Evolutionary conservation across 208 protist genomes (phyloP).

Genomic region (Kentomonas sorsogonicus): DNA sequence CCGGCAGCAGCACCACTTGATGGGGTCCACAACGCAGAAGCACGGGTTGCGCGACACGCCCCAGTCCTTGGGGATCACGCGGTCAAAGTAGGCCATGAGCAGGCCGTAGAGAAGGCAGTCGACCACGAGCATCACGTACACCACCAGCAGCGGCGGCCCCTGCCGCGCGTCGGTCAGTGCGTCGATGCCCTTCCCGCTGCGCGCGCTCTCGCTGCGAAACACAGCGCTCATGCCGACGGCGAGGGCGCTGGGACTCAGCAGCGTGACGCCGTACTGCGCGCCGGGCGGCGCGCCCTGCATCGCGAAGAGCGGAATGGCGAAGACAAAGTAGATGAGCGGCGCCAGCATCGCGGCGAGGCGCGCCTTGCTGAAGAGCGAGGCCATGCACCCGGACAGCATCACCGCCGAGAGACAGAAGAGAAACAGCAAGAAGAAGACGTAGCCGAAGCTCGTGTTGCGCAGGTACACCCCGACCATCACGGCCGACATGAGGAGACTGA

Average conservation of each 20-base stretch:
- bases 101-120: conserved; percentile 66
- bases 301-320: conserved; percentile 55
- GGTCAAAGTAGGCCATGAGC: conserved; percentile 72
- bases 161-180: conserved; percentile 2
- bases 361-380: conserved; percentile 70
- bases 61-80: conserved; percentile 58
- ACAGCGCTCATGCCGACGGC: conserved; percentile 38
- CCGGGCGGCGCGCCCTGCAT: conserved; percentile 24
- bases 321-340: conserved; percentile 69
- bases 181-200: conserved; percentile 23
- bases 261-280: conserved; percentile 21
- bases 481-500: conserved; percentile 48
- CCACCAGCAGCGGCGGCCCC: conserved; percentile 14
- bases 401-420: conserved; percentile 38
- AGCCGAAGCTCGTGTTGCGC: conserved; percentile 20
- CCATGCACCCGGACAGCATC: conserved; percentile 44
- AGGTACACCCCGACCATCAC: conserved; percentile 50
- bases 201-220: conserved; percentile 35
- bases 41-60: conserved; percentile 46
- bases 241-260: conserved; percentile 59
- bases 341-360: conserved; percentile 52
- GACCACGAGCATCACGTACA: conserved; percentile 21
- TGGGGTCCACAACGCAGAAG: conserved; percentile 56
- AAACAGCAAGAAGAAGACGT: conserved; percentile 61
- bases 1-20: conserved; percentile 18